Base-by-base conservation (phyloP, 2,329 filamentous ascomycete genomes). In the Nothopassalora personata region DNA sequence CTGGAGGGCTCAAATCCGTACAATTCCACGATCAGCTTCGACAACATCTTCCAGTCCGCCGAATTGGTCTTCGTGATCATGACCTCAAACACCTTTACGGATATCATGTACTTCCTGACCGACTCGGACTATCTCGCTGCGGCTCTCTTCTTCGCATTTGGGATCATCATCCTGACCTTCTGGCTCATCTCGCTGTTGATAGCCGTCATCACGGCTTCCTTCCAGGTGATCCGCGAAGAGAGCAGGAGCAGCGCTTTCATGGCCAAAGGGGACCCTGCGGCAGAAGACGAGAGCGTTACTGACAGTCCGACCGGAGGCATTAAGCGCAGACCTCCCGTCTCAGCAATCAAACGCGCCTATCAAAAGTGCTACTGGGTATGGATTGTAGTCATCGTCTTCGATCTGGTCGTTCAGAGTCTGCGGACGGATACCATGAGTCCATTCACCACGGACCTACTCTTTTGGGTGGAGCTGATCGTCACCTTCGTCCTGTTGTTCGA, bases 31-130 rank as follows among this genome's bases (percentile, higher is more conserved):
- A 83, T 97, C 68, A 95, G 88, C 72, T 99, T 97, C 70, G 94
- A 99, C 77, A 93, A 97, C 71, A 95, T 99, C 45, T 76, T 90
- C 31, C 87, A 97, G 64, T 97, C 92, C 0, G 77, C 97, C 54
- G 91, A 99, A 75, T 80, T 97, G 59, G 92, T 99, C 1, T 99
- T 99, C 71, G 91, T 99, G 54, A 88, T 99, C 71, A 99, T 99
- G 90, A 96, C 91, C 68, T 93, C 91, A 52, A 99, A 99, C 72
- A 99, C 94, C 0, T 99, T 95, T 74, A 89, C 91, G 1, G 91
- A 97, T 73, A 78, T 97, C 55, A 91, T 99, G 80, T 99, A 99
- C 74, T 89, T 91, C 67, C 91, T 93, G 4, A 91, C 89, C 55
- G 86, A 96, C 69, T 95, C 90, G 28, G 94, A 99, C 72, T 97